Base-by-base conservation (phyloP, 257 asterid genomes). In the Gardenia jasminoides region DNA sequence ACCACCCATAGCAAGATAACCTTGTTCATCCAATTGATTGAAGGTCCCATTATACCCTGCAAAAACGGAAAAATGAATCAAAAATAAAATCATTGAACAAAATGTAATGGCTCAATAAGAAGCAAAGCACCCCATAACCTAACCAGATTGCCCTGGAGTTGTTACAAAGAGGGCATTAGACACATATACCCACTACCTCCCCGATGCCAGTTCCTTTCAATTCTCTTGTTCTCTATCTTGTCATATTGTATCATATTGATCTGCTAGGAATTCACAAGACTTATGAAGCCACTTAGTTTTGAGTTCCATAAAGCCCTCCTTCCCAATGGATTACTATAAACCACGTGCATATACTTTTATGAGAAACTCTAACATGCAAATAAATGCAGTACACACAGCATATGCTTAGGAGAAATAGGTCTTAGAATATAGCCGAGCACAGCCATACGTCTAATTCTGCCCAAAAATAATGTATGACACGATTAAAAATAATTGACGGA, bases 21-120 rank as follows among this genome's bases (percentile, higher is more conserved):
- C 85, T 83, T 86, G 92, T 80, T 86, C 96, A 80, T 90, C 96
- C 22, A 87, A 66, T 81, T 84, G 95, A 75, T 86, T 64, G 82
- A 44, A 82, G 83, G 83, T 52, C 48, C 92, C 88, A 78, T 83
- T 86, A 77, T 85, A 88, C 65, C 93, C 97, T 93, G 83, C 79
- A 82, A 79, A 72, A 68, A n/a, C 58, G 80, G 4, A 30, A 50
- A 68, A 71, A 30, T 6, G 3, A 64, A 20, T 72, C 10, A 13
- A 39, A 3, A 30, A 68, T 41, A 68, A 73, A 20, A n/a, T 59
- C 16, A 67, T 24, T 26, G 50, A 46, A 77, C 22, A 22, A 76
- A 19, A 58, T 13, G 16, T 15, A 8, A 39, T n/a, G 66, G 30
- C 48, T 39, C 4, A 26, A 54, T 36, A 22, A 65, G 31, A 26